Percentiles rank a stretch among this genome's conserved stretches.
Evolutionary conservation across 2,329 filamentous ascomycete species (phyloP).

Genomic region (Ceratocystis diversiconidia): DNA sequence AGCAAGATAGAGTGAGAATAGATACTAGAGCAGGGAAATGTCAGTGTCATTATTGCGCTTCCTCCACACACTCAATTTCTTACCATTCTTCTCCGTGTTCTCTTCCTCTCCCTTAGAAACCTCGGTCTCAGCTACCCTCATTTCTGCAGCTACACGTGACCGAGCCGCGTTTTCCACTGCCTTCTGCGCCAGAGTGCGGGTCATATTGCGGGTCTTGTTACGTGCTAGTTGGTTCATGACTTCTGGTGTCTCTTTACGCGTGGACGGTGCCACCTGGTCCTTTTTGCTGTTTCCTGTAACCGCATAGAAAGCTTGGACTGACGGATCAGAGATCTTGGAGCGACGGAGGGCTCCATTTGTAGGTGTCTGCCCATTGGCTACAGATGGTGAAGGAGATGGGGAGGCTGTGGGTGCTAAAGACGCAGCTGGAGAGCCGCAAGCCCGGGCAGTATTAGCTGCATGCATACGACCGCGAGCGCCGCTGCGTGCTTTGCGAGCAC

Average conservation of each 20-base stretch:
- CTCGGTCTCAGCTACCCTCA: neutral
- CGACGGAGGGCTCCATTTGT: neutral
- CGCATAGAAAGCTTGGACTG: constrained; percentile 1
- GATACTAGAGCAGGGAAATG: neutral
- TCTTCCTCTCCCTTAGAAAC: neutral
- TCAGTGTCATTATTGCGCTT: neutral
- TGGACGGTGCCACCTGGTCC: constrained; percentile 1
- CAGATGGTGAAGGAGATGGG: neutral
- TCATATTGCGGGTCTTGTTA: constrained; percentile 1
- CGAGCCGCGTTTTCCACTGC: neutral
- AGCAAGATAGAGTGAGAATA: neutral
- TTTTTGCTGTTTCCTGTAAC: constrained; percentile 3
- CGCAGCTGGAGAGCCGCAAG: neutral
- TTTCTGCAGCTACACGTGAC: neutral
- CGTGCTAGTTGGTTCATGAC: constrained; percentile 3
- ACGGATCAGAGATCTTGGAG: neutral
- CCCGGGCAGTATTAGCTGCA: neutral
- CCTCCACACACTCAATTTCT: neutral
- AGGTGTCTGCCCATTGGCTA: neutral
- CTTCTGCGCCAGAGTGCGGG: neutral
- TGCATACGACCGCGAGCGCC: neutral
- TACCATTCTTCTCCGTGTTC: neutral
- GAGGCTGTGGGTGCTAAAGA: neutral
- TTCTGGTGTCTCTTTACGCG: neutral
- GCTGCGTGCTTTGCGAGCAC: neutral